A percentile compares a stretch with the other conserved stretches of the same genome.
phyloP scores from a whole-genome alignment of 2,329 filamentous ascomycete genomes.

The Aureobasidium sp. region DNA sequence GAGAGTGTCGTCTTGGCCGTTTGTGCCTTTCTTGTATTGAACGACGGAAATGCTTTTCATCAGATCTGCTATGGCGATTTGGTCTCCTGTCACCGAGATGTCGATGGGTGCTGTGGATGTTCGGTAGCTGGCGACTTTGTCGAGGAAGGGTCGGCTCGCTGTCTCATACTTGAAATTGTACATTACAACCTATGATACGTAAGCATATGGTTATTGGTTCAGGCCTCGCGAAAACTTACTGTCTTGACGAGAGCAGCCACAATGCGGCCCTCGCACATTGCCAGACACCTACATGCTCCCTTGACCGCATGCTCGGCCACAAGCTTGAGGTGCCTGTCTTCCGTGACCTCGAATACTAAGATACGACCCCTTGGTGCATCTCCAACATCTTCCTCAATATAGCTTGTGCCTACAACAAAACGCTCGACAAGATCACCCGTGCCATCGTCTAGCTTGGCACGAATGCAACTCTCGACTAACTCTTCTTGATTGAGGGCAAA shows the following conservation, averaged over 20 bases:
- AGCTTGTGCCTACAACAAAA: constrained; percentile 88
- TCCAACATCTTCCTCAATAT: constrained; percentile 55
- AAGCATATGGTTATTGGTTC: constrained; percentile 15
- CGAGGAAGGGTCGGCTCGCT: constrained; percentile 49
- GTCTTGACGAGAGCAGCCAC: constrained; percentile 88
- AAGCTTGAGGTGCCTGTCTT: constrained; percentile 64
- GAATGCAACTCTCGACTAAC: constrained; percentile 76
- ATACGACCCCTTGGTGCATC: constrained; percentile 65
- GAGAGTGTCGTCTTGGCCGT: constrained; percentile 51
- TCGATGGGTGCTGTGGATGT: constrained; percentile 80
- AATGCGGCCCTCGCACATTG: constrained; percentile 66
- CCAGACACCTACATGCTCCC: constrained; percentile 74
- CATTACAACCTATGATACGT: constrained; percentile 46
- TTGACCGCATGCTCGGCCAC: constrained; percentile 64
- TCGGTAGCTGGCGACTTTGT: constrained; percentile 68
- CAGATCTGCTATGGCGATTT: constrained; percentile 79
- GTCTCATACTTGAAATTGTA: constrained; percentile 51
- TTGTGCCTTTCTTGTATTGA: constrained; percentile 57
- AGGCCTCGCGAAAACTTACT: constrained; percentile 38
- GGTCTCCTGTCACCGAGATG: constrained; percentile 63
- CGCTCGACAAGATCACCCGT: constrained; percentile 56
- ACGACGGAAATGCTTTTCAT: constrained; percentile 88
- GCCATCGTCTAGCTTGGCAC: constrained; percentile 61
- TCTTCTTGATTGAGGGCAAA: constrained; percentile 62
- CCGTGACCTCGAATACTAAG: constrained; percentile 74